Evolutionary conservation across 1,284 basidiomycete species (phyloP).

Genomic region (Pterulicium gracile): DNA sequence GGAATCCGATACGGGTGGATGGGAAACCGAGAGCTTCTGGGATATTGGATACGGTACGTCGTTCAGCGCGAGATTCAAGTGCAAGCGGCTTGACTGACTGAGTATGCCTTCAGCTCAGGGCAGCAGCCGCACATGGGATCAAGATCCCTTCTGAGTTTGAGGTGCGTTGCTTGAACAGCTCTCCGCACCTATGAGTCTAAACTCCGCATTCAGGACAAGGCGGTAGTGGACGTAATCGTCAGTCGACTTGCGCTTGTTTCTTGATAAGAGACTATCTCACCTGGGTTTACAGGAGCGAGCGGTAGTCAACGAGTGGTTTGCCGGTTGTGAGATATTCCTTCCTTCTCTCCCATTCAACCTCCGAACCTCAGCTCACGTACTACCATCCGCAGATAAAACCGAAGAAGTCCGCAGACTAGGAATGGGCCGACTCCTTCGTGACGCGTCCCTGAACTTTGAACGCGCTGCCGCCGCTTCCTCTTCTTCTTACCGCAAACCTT

Average conservation of each 20-base stretch:
- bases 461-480: not conserved
- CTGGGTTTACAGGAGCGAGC: slow-evolving; percentile 73
- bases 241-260: slow-evolving; percentile 14
- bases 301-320: slow-evolving; percentile 72
- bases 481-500: slow-evolving; percentile 41
- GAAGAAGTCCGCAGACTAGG: slow-evolving; percentile 68
- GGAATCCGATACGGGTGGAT: slow-evolving; percentile 60
- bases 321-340: slow-evolving; percentile 35
- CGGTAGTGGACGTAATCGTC: slow-evolving; percentile 48
- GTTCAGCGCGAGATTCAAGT: slow-evolving; percentile 1
- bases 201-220: slow-evolving; percentile 30
- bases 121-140: slow-evolving; percentile 62
- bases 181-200: no score
- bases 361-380: not conserved
- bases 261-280: no score
- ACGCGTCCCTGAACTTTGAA: slow-evolving; percentile 27
- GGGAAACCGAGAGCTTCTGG: slow-evolving; percentile 71
- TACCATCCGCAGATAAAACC: slow-evolving; percentile 42
- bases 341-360: slow-evolving; percentile 9
- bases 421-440: slow-evolving; percentile 64
- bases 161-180: not conserved
- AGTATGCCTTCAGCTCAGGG: slow-evolving; percentile 35
- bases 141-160: slow-evolving; percentile 59
- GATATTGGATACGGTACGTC: slow-evolving; percentile 64
- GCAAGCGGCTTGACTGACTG: not conserved